Percentiles rank a stretch among this genome's conserved stretches.
Conservation (phyloP, 1,284 basidiomycete genomes). For the Fomitopsis palustris region DNA sequence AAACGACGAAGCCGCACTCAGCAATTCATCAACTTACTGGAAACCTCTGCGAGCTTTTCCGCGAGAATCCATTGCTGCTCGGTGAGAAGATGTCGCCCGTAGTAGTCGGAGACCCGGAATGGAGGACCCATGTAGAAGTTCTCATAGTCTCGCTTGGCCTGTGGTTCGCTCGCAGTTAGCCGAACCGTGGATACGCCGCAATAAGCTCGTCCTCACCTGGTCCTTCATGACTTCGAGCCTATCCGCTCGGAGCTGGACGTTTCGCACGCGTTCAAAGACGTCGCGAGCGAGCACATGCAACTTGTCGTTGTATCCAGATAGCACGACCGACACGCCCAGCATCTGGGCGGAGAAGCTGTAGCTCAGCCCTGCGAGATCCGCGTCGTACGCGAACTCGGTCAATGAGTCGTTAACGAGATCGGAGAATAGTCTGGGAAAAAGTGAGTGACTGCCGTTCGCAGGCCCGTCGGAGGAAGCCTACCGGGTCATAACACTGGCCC, state of each 20-base stretch:
- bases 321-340: slow-evolving; percentile 67
- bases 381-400: slow-evolving; percentile 91
- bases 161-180: slow-evolving; percentile 3
- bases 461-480: slow-evolving; percentile 26
- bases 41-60: slow-evolving; percentile 79
- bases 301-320: slow-evolving; percentile 95
- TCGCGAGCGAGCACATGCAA: slow-evolving; percentile 74
- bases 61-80: slow-evolving; percentile 77
- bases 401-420: slow-evolving; percentile 89
- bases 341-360: slow-evolving; percentile 72
- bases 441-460: not conserved
- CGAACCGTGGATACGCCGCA: not conserved
- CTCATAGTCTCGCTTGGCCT: slow-evolving; percentile 74
- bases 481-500: slow-evolving; percentile 62
- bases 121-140: slow-evolving; percentile 90
- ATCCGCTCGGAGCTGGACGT: slow-evolving; percentile 65
- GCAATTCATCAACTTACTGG: slow-evolving; percentile 45
- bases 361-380: slow-evolving; percentile 85
- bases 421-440: slow-evolving; percentile 65
- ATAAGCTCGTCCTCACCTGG: slow-evolving; percentile 47
- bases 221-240: slow-evolving; percentile 86
- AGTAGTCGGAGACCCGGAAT: slow-evolving; percentile 81
- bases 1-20: not conserved
- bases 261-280: slow-evolving; percentile 73
- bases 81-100: slow-evolving; percentile 66